phyloP scores from a whole-genome alignment of 2,329 filamentous ascomycete species.

The Aspergillus thermomutatus region DNA sequence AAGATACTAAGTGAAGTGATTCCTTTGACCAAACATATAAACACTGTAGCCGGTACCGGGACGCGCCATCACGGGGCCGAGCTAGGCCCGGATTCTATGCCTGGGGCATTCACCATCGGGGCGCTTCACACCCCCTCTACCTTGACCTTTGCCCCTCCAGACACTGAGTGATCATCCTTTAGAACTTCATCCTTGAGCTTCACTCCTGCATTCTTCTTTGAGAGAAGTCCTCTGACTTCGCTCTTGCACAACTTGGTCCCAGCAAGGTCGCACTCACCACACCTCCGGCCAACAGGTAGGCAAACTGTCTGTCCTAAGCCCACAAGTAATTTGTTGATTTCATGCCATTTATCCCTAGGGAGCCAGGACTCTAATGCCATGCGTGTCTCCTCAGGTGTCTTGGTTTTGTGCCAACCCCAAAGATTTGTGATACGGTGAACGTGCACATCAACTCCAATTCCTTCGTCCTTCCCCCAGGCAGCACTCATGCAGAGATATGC shows the following conservation, averaged over 20 bases:
- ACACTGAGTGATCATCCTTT: conserved; percentile 4
- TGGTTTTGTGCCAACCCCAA: conserved; percentile 86
- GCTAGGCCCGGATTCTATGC: neutral
- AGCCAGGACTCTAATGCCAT: conserved; percentile 75
- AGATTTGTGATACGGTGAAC: conserved; percentile 93
- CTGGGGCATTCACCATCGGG: conserved; percentile 8
- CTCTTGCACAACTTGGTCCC: conserved; percentile 71
- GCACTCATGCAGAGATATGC: conserved; percentile 81
- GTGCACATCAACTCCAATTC: conserved; percentile 92
- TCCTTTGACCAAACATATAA: neutral
- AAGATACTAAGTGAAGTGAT: neutral
- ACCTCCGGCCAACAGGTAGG: conserved; percentile 72
- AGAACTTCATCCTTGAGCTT: neutral
- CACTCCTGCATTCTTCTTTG: conserved; percentile 49
- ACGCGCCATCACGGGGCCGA: neutral
- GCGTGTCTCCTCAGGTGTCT: conserved; percentile 78
- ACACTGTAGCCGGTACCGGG: neutral
- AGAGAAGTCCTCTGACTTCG: conserved; percentile 63
- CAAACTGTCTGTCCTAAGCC: conserved; percentile 86
- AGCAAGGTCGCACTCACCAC: conserved; percentile 82
- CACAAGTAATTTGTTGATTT: conserved; percentile 87
- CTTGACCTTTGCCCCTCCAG: conserved; percentile 21
- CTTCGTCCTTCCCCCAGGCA: conserved; percentile 66
- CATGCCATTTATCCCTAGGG: conserved; percentile 79
- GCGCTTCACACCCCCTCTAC: conserved; percentile 18